Base-by-base conservation (phyloP, 352 stramenopile genomes). In the Globisporangium spiculum region DNA sequence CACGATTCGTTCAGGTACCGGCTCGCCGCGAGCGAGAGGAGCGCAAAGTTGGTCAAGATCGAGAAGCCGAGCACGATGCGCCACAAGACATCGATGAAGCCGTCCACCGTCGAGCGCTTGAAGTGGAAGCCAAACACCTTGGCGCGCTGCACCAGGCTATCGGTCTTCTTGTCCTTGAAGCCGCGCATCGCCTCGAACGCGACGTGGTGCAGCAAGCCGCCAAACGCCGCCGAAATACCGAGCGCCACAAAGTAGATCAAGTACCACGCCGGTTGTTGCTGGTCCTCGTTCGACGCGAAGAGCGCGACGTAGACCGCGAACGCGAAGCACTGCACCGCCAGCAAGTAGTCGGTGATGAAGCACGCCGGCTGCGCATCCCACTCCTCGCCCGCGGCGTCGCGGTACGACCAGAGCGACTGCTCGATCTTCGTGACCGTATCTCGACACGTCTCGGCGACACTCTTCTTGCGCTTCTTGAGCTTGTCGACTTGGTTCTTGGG, bases 271-370 rank as follows among this genome's bases (percentile, higher is more conserved):
- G 78, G 58, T 50, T 88, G 71, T 22, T 63, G 63, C 41, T 68
- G 55, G 58, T 84, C 78, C 26, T 89, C 81, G 30, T 79, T 77
- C 20, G 75, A 71, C 16, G 81, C 82, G 52, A 90, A 92, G n/a
- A 93, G 75, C n/a, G 76, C 76, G 52, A 93, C 79, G 74, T 96
- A 96, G 20, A 84, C 73, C 58, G 85, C 78, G 73, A 91, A 93
- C 57, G 81, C 78, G 65, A 96, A 96, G 75, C 84, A 94, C 75
- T 96, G 88, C 20, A 93, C 59, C 10, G 85, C 88, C 62, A 96
- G 76, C 38, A 94, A 56, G 72, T 96, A 96, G 76, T 96, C 88
- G 1, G 88, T 96, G 73, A 96, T 93, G 68, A 94, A 93, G 74
- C 86, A 94, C 62, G 88, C 88, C 5, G 88, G 88, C 71, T 96